Base-by-base conservation (phyloP, 306 rosid genomes). In the Fagus sylvatica region DNA sequence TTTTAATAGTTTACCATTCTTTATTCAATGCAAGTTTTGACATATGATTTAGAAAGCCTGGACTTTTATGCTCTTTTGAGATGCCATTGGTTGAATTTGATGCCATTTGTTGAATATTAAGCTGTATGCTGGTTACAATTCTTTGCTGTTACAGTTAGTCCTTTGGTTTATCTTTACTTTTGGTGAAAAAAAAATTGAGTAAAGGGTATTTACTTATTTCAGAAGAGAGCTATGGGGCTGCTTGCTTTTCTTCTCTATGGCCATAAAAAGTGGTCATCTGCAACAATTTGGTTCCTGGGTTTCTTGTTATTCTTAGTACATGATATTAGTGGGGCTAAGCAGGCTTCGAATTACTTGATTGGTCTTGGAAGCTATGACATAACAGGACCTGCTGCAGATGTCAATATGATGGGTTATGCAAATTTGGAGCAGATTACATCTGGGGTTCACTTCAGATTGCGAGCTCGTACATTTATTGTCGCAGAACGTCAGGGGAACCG, bases 361-460 rank as follows among this genome's bases (percentile, higher is more conserved):
- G 98, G 98, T 51, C 80, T 91, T 28, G 97, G 96, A 61, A 91
- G 97, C 88, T 90, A 90, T 82, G 98, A 91, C 75, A 90, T 94
- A 56, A 94, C 98, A 32, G 98, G 98, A 4, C 98, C 98, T 57
- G 98, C 97, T 7, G 96, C 98, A 71, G 97, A 94, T 85, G 97
- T 89, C 74, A 94, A 91, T 73, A 85, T 94, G 98, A 90, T 91
- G 97, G 97, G 97, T 70, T 94, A 94, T 79, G 93, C 97, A 32
- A 94, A 90, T 74, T 51, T 72, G 6, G 91, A 78, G 53, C 98
- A 91, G 73, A 75, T 49, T 69, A 84, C 97, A 3, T 79, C 97
- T 6, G 98, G 98, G 56, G 60, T 94, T 80, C 98, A 94, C 81
- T 86, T 94, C 65, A 82, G 98, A 88, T 81, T 94, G 54, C 65